Percentiles rank a stretch among this genome's conserved stretches.
Conservation (phyloP, 345 rosid species). For the Fremontodendron californicum region DNA sequence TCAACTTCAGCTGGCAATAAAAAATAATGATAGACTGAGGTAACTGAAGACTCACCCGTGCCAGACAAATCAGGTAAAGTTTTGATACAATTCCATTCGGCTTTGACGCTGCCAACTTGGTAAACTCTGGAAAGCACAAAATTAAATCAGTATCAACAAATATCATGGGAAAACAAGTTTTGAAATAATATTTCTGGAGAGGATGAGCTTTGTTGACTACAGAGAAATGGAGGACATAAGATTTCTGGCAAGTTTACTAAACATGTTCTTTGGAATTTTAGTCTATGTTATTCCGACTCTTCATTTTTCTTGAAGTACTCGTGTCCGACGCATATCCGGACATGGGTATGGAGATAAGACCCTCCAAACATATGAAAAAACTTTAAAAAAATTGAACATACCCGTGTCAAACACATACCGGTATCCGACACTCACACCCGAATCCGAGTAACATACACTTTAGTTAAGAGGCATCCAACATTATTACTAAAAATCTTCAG, state of each 20-base stretch:
- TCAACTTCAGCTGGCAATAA: neutral
- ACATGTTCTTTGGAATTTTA: neutral
- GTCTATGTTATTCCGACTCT: too few species aligned
- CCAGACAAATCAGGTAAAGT: conserved; percentile 96
- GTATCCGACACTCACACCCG: too few species aligned
- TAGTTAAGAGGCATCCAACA: neutral
- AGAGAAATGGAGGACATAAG: neutral
- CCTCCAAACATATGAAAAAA: too few species aligned
- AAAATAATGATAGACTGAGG: neutral
- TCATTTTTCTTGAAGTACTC: too few species aligned
- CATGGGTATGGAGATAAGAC: too few species aligned
- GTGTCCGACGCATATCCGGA: too few species aligned
- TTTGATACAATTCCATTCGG: conserved; percentile 89
- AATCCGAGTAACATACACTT: too few species aligned
- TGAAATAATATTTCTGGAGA: neutral
- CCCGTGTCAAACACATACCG: too few species aligned
- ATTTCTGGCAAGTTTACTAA: neutral
- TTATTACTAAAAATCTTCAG: neutral
- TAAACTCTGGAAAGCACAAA: conserved; percentile 50
- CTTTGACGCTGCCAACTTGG: conserved; percentile 88
- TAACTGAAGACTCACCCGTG: conserved; percentile 53
- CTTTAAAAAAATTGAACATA: too few species aligned
- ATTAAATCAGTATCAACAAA: neutral
- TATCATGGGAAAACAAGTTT: neutral
- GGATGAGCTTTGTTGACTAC: neutral